These are phyloP conservation scores for Atalantia buxifolia DNA, from an alignment of 345 rosid genomes.

Conservation along the genomic window DNA sequence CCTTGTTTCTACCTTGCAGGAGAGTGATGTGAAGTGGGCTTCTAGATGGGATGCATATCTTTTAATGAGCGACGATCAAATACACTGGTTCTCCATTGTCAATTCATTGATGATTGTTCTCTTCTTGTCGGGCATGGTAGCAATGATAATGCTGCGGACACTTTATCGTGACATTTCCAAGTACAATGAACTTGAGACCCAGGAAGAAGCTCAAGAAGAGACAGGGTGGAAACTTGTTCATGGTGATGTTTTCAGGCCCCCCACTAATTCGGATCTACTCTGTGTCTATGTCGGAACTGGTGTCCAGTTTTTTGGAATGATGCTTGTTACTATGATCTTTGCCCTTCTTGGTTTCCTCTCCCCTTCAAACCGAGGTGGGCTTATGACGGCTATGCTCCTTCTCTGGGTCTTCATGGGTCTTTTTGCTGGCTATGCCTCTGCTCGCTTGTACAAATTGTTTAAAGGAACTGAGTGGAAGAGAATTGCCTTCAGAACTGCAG, in stretches of 20 bases:
- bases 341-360: slow-evolving; percentile 79
- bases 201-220: slow-evolving; percentile 87
- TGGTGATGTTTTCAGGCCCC: slow-evolving; percentile 82
- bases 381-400: slow-evolving; percentile 81
- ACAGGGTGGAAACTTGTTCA: slow-evolving; percentile 86
- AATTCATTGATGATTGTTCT: slow-evolving; percentile 81
- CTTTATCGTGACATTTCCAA: slow-evolving; percentile 80
- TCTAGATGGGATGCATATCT: slow-evolving; percentile 92
- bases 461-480: slow-evolving; percentile 81
- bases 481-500: slow-evolving; percentile 69
- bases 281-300: slow-evolving; percentile 78
- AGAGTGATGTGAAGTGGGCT: slow-evolving; percentile 84
- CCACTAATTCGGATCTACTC: slow-evolving; percentile 56
- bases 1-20: slow-evolving; percentile 34
- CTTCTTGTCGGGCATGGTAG: slow-evolving; percentile 83
- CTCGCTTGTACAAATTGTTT: slow-evolving; percentile 67
- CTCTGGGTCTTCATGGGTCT: slow-evolving; percentile 88
- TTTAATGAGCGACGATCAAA: slow-evolving; percentile 74
- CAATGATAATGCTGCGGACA: slow-evolving; percentile 78
- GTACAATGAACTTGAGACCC: slow-evolving; percentile 81
- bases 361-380: slow-evolving; percentile 83
- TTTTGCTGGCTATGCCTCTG: slow-evolving; percentile 65
- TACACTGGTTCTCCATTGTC: slow-evolving; percentile 83
- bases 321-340: slow-evolving; percentile 70
- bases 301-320: slow-evolving; percentile 73